These are phyloP conservation scores for Dioscorea cayenensis DNA, from an alignment of 116 monocot species.

Conservation along the genomic window DNA sequence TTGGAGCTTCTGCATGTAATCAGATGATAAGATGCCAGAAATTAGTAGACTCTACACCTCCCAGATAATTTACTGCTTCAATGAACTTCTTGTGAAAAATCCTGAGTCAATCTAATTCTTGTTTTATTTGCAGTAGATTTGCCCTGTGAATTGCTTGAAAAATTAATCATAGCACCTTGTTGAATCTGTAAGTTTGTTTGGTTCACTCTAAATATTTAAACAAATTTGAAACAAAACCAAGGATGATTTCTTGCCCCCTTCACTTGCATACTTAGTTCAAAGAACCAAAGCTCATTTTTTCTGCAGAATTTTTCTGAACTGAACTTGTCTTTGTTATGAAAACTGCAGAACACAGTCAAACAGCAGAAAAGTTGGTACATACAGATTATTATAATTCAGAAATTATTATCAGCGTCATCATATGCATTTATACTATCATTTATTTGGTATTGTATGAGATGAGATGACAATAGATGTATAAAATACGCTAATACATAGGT, in stretches of 20 bases:
- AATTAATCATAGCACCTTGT: not conserved
- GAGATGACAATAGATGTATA: no score
- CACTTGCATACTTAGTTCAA: not conserved
- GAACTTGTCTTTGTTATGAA: slow-evolving; percentile 1
- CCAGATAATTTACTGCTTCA: slow-evolving; percentile 57
- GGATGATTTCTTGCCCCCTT: not conserved
- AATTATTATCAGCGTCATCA: slow-evolving; percentile 16
- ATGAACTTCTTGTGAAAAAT: slow-evolving; percentile 80
- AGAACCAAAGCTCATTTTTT: slow-evolving; percentile 4
- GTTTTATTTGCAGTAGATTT: slow-evolving; percentile 31
- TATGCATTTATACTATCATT: not conserved
- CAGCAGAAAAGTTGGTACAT: not conserved
- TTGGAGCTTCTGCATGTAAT: slow-evolving; percentile 41
- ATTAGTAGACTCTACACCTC: slow-evolving; percentile 49
- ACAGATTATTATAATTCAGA: no score
- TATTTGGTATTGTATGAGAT: no score
- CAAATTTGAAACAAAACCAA: not conserved
- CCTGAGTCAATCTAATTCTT: slow-evolving; percentile 74
- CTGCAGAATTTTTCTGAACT: not conserved
- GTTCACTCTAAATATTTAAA: not conserved
- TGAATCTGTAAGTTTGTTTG: slow-evolving; percentile 4
- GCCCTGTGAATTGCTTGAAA: slow-evolving; percentile 2
- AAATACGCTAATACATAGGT: no score
- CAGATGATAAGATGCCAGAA: not conserved
- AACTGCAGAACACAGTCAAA: slow-evolving; percentile 6